These are phyloP conservation scores for Stephanodiscus triporus DNA, from an alignment of 108 stramenopile species.

Conservation along the genomic window DNA sequence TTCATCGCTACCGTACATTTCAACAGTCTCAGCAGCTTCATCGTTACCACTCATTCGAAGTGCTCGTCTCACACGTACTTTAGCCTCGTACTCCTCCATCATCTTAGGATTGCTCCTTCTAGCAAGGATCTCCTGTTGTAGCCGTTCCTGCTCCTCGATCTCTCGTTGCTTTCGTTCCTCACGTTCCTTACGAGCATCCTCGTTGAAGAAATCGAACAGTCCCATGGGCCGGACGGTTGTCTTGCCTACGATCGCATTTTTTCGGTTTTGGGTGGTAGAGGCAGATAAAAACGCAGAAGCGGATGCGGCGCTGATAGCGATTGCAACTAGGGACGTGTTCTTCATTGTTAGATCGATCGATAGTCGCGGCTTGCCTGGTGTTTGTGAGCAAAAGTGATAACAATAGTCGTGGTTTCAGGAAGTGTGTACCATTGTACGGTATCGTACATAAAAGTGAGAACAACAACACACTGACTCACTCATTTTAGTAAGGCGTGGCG, in stretches of 20 bases:
- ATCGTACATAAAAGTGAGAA: no score
- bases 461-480: no score
- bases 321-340: slow-evolving; percentile 2
- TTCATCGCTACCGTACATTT: slow-evolving; percentile 20
- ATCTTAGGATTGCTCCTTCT: slow-evolving; percentile 40
- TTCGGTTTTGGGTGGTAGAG: slow-evolving; percentile 1
- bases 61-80: slow-evolving; percentile 23
- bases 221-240: slow-evolving; percentile 43
- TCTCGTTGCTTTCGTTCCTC: slow-evolving; percentile 42
- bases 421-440: no score
- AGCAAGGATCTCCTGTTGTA: slow-evolving; percentile 57
- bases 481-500: no score
- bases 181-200: slow-evolving; percentile 38
- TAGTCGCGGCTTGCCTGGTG: no score
- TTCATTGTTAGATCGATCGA: neutral
- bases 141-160: slow-evolving; percentile 54
- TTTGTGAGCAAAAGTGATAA: no score
- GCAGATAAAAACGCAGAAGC: slow-evolving; percentile 18
- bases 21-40: slow-evolving; percentile 11
- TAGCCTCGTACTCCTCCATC: slow-evolving; percentile 33
- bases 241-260: slow-evolving; percentile 10
- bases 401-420: no score
- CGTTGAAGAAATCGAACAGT: slow-evolving; percentile 62
- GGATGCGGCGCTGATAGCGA: slow-evolving; percentile 6
- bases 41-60: slow-evolving; percentile 24